Evolutionary conservation across 192 early-diverging fungal genomes (phyloP).

Genomic region (Backusella macrospora): DNA sequence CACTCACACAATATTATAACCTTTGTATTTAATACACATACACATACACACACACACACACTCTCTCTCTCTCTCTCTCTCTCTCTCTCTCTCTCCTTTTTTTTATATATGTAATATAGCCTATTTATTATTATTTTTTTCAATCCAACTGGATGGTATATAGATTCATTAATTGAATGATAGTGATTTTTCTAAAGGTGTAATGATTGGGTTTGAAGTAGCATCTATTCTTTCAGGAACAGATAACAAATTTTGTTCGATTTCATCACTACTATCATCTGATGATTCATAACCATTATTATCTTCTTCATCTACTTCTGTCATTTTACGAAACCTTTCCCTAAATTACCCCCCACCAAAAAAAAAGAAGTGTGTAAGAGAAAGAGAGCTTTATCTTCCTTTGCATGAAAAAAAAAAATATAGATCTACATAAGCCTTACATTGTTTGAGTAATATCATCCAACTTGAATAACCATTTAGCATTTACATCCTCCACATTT

Average conservation of each 20-base stretch:
- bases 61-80: too few species aligned
- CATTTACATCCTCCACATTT: not conserved
- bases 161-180: not conserved
- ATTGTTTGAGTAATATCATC: slow-evolving; percentile 19
- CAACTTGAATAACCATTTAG: slow-evolving; percentile 2
- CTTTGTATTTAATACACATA: too few species aligned
- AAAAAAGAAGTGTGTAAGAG: not conserved
- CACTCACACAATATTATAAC: not conserved
- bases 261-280: not conserved
- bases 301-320: not conserved
- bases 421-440: not conserved
- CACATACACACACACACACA: too few species aligned
- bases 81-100: too few species aligned
- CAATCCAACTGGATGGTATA: too few species aligned
- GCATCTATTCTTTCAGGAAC: not conserved
- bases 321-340: slow-evolving; percentile 12
- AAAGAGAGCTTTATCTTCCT: not conserved
- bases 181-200: not conserved
- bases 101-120: too few species aligned
- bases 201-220: not conserved
- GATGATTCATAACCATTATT: not conserved
- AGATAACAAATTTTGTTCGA: not conserved
- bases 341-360: not conserved
- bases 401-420: not conserved
- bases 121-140: too few species aligned